Evolutionary conservation across 116 monocot species (phyloP), one percentile per base, ranked within the genome.

Genomic region (Zostera marina): DNA sequence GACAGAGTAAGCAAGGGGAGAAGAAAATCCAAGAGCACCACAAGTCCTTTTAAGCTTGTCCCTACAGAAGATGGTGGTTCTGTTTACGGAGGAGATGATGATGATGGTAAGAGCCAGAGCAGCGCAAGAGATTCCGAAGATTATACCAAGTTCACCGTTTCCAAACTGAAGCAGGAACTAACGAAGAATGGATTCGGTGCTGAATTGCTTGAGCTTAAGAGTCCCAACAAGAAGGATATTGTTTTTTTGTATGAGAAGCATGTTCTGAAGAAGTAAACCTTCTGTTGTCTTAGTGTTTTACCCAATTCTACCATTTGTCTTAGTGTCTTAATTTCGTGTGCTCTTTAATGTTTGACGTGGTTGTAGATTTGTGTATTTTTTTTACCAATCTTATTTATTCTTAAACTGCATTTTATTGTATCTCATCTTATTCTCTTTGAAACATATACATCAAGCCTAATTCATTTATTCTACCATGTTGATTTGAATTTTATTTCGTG

Each of bases 91-190:
- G 81, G 69, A 0, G 84, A 78, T 54, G 86, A 78, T 54, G 86
- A 78, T 1, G 71, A 72, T 22, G 32, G 32, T 32, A 47, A 19
- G 5, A 79, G 56, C 39, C 70, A 58, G 11, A 64, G 74, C 52
- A 52, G 44, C 16, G 75, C 53, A n/a, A 63, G 47, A 22, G 71
- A 71, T 13, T 22, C 70, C 0, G 76, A 72, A 55, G 85, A 85
- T 56, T 69, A 88, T 58, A 73, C 51, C 2, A 96, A 80, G 69
- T 74, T 85, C 26, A 96, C 94, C 0, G 62, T 80, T 16, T 40
- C 70, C 7, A 79, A 88, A 47, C 70, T 96, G 55, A 96, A 79
- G 58, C 79, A 85, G 52, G 94, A 96, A 71, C 85, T 96, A 17
- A 89, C 79, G 5, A 85, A 76, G 62, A 77, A 80, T 47, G 85